Conservation (phyloP, 202 grass and related monocot species). For the Schoenoplectus tabernaemontani region DNA sequence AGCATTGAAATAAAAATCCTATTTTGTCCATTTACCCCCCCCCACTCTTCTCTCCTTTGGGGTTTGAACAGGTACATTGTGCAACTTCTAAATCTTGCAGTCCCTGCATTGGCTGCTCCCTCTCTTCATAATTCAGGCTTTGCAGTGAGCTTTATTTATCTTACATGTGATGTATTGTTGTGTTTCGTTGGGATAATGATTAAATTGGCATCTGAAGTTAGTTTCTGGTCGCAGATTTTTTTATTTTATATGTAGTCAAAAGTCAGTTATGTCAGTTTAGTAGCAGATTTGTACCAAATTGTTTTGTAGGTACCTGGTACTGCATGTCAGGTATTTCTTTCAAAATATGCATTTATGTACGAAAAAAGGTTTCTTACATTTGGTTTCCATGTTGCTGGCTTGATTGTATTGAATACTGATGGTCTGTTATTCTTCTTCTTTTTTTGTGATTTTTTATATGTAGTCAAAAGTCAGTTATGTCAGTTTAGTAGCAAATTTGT, state of each 20-base stretch:
- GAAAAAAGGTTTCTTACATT: background rate
- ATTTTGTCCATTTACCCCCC: background rate
- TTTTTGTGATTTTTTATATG: background rate
- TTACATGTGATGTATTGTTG: conserved; percentile 3
- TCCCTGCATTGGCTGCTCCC: conserved; percentile 72
- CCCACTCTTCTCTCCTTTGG: background rate
- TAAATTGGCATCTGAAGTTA: conserved; percentile 3
- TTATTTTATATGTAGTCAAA: background rate
- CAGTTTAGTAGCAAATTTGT: background rate
- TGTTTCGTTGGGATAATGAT: background rate
- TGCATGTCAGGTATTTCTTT: background rate
- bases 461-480: background rate
- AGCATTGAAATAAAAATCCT: background rate
- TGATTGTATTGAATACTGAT: background rate
- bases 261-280: background rate
- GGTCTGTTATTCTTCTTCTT: background rate
- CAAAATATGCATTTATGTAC: background rate
- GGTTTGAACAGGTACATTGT: conserved; percentile 59
- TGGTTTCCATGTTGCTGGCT: background rate
- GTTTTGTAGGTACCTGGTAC: background rate
- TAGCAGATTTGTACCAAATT: background rate
- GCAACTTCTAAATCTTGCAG: conserved; percentile 66
- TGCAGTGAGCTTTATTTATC: conserved; percentile 52
- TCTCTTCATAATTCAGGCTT: conserved; percentile 89
- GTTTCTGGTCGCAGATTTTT: background rate